These are phyloP conservation scores for Lobosporangium transversale DNA, from an alignment of 192 early-diverging fungal genomes.

Conservation along the genomic window DNA sequence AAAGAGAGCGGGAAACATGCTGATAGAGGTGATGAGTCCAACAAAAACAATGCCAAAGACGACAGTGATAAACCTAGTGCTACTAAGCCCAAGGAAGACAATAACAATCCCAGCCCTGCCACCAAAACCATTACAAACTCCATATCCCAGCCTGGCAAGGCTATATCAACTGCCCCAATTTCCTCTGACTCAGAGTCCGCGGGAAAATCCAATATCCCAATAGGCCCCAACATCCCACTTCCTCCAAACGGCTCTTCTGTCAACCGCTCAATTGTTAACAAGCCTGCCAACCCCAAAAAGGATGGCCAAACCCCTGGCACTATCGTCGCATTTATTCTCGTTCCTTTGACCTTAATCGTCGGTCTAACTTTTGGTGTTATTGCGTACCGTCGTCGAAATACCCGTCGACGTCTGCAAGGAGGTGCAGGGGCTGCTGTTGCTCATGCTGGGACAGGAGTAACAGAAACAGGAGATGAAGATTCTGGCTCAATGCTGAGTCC, in stretches of 20 bases:
- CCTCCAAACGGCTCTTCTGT: background rate
- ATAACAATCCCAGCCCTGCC: no score
- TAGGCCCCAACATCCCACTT: background rate
- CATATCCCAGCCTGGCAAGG: background rate
- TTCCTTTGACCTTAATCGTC: constrained; percentile 33
- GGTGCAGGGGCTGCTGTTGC: constrained; percentile 17
- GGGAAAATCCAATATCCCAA: background rate
- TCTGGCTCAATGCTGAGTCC: constrained; percentile 24
- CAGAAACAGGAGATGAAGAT: constrained; percentile 8
- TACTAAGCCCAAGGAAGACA: background rate
- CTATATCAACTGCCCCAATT: background rate
- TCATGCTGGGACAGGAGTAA: background rate
- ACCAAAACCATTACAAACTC: no score
- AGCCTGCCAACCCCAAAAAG: background rate
- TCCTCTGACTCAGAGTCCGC: constrained; percentile 10
- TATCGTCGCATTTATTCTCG: constrained; percentile 18
- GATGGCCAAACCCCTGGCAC: constrained; percentile 5
- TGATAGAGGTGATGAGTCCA: background rate
- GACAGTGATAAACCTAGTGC: background rate
- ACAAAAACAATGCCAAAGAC: background rate
- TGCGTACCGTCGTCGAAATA: constrained; percentile 41
- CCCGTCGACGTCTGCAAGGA: constrained; percentile 15
- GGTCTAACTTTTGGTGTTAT: constrained; percentile 29
- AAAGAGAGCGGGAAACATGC: background rate
- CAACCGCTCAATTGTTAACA: background rate